Percentiles rank a stretch among this genome's conserved stretches.
Conservation (phyloP, 2,329 filamentous ascomycete genomes). For the Macroventuria anomochaeta region DNA sequence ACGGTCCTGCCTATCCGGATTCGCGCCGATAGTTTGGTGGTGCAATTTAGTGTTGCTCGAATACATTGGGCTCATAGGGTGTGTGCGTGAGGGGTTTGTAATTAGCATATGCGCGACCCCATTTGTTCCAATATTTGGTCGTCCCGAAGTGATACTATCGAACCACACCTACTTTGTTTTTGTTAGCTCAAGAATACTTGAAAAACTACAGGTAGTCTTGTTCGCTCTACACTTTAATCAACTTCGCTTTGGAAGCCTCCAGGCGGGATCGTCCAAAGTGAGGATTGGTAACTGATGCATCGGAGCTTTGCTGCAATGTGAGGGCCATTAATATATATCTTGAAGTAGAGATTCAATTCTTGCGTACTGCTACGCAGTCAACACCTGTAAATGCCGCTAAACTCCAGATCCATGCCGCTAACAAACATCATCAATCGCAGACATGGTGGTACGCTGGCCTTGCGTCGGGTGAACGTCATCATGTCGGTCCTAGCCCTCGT, state of each 20-base stretch:
- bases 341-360: slow-evolving; percentile 6
- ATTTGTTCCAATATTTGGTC: neutral
- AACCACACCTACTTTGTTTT: too few relatives aligned
- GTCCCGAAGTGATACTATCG: neutral
- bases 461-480: neutral
- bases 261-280: too few relatives aligned
- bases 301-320: neutral
- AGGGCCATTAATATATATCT: neutral
- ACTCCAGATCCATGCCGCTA: slow-evolving; percentile 17
- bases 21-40: neutral
- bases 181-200: too few relatives aligned
- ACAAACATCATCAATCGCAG: slow-evolving; percentile 6
- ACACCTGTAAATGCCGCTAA: slow-evolving; percentile 16
- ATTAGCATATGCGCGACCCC: neutral
- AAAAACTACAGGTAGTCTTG: too few relatives aligned
- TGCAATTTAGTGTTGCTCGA: neutral
- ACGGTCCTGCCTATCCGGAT: neutral
- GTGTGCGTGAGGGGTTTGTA: neutral
- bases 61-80: neutral
- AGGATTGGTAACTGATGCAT: too few relatives aligned
- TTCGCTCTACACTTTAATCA: too few relatives aligned
- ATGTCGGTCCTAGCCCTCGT: neutral
- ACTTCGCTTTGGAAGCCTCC: too few relatives aligned
- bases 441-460: neutral
- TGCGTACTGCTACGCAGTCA: slow-evolving; percentile 1